phyloP scores from a whole-genome alignment of 352 stramenopile species.

The Phytophthora constricta region DNA sequence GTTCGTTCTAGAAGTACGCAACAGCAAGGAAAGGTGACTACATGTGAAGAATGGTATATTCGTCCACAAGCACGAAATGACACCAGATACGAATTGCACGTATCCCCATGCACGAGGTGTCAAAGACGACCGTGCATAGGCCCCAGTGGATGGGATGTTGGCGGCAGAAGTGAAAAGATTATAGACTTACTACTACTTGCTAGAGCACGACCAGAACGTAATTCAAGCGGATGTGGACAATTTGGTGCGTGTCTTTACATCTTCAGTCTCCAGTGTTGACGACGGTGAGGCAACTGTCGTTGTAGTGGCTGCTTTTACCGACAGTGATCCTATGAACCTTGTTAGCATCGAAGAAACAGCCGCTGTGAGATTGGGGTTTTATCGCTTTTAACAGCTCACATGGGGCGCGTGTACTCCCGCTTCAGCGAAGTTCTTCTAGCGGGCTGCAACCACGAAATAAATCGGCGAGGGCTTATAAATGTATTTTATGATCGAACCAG shows the following conservation, averaged over 20 bases:
- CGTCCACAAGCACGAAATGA: slow-evolving; percentile 10
- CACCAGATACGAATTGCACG: neutral
- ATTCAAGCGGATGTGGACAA: slow-evolving; percentile 27
- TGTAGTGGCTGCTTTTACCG: slow-evolving; percentile 3
- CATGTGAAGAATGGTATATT: slow-evolving; percentile 28
- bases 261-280: slow-evolving; percentile 1
- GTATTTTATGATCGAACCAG: too few species aligned
- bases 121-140: neutral
- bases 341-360: neutral
- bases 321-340: slow-evolving; percentile 2
- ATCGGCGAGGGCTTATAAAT: too few species aligned
- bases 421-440: slow-evolving; percentile 7
- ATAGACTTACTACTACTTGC: slow-evolving; percentile 18
- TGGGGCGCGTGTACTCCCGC: slow-evolving; percentile 2
- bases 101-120: slow-evolving; percentile 6
- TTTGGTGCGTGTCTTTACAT: neutral
- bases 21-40: neutral
- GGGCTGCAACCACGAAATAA: slow-evolving; percentile 12
- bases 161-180: slow-evolving; percentile 4
- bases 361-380: slow-evolving; percentile 3
- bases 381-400: neutral
- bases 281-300: slow-evolving; percentile 6
- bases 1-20: too few species aligned
- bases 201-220: slow-evolving; percentile 29
- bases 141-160: slow-evolving; percentile 19